Base-by-base conservation (phyloP, 1,284 basidiomycete species). In the Waitea zeae region DNA sequence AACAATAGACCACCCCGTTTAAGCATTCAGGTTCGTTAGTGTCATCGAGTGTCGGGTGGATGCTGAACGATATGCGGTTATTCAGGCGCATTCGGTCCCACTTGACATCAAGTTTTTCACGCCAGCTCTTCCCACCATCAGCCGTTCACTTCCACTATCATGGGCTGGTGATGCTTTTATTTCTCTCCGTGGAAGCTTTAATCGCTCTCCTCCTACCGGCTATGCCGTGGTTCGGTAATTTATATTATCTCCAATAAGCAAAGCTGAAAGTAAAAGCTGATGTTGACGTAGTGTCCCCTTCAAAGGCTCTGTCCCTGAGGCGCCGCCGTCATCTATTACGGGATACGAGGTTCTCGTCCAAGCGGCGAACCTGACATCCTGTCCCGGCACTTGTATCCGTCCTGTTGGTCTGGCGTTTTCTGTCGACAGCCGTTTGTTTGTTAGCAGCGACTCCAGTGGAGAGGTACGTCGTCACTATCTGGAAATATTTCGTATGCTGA, bases 151-250 rank as follows among this genome's bases (percentile, higher is more conserved):
- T 33, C 56, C 57, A 4, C 33, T 33, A 5, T 36, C 41, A 4
- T 50, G 51, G 29, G 36, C 32, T 7, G 50, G 49, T 2, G 49
- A 58, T 36, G 52, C 55, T 1, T 51, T 51, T 35, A 43, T 48
- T 5, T 45, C 48, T 12, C 49, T 51, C 45, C 48, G 44, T 31
- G 49, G 49, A 9, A 46, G 44, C 18, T 49, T 49, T 19, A 31
- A 49, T 34, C 41, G 49, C n/a, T 36, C 37, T 12, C 48, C 47
- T 15, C 48, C 46, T 5, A 49, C 58, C 5, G 60, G 60, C 7
- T 62, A 61, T 39, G 58, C 58, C n/a, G 56, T 62, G 15, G 52
- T 61, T 17, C 49, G 46, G 59, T 59, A 35, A 28, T 54, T 41
- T 17, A 27, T 7, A n/a, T n/a, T n/a, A 26, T n/a, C n/a, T 26